Evolutionary conservation across 2,329 filamentous ascomycete genomes (phyloP).

Genomic region (Monosporascus ibericus): DNA sequence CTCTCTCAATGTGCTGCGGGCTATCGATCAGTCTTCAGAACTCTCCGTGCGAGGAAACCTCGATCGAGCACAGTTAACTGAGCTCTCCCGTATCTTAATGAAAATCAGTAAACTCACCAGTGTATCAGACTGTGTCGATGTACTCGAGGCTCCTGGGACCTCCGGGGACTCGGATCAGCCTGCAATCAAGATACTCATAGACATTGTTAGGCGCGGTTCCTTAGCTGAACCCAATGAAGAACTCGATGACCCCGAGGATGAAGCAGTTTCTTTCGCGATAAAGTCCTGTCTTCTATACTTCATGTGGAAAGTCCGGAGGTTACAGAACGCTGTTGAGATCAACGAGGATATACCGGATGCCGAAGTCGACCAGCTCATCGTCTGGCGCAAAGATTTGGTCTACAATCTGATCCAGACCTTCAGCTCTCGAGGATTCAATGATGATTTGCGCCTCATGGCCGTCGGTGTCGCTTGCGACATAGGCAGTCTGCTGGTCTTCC

Average conservation of each 20-base stretch:
- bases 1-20: slow-evolving; percentile 64
- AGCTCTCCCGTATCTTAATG: slow-evolving; percentile 66
- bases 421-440: slow-evolving; percentile 62
- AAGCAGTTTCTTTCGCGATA: slow-evolving; percentile 69
- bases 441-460: slow-evolving; percentile 71
- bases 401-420: slow-evolving; percentile 62
- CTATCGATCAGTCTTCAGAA: slow-evolving; percentile 64
- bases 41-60: slow-evolving; percentile 68
- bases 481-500: slow-evolving; percentile 69
- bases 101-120: slow-evolving; percentile 77
- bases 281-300: slow-evolving; percentile 81
- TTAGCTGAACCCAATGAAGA: slow-evolving; percentile 63
- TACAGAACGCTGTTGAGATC: slow-evolving; percentile 49
- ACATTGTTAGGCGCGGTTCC: slow-evolving; percentile 68
- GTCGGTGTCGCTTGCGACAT: slow-evolving; percentile 76
- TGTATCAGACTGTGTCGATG: slow-evolving; percentile 70
- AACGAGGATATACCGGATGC: slow-evolving; percentile 49
- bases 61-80: slow-evolving; percentile 56
- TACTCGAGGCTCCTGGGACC: slow-evolving; percentile 59
- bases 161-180: slow-evolving; percentile 41
- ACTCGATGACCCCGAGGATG: slow-evolving; percentile 71
- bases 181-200: slow-evolving; percentile 63
- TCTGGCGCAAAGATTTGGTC: slow-evolving; percentile 50
- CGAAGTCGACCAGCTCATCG: slow-evolving; percentile 55
- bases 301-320: slow-evolving; percentile 76